Evolutionary conservation across 176 grass and related monocot genomes (phyloP).

Genomic region (Aegilops longissima): DNA sequence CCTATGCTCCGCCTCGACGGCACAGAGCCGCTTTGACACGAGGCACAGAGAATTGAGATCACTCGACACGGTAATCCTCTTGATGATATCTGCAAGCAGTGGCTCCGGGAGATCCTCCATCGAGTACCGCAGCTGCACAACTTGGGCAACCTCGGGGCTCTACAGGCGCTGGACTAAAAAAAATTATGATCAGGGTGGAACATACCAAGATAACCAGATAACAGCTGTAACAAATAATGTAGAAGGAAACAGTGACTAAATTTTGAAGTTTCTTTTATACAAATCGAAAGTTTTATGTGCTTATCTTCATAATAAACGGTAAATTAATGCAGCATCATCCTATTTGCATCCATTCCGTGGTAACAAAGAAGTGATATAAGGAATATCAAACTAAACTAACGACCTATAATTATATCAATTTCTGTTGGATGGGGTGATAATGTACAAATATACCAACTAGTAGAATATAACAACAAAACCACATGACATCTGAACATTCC

Average conservation of each 20-base stretch:
- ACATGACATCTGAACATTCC: not conserved
- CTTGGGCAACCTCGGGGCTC: no score
- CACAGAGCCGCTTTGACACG: constrained; percentile 45
- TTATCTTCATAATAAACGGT: not conserved
- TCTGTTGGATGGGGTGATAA: not conserved
- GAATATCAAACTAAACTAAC: not conserved
- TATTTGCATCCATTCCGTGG: not conserved
- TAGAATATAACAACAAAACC: not conserved
- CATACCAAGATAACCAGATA: no score
- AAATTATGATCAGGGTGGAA: no score
- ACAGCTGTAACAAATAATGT: no score
- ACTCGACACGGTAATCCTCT: constrained; percentile 42
- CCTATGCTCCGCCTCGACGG: constrained; percentile 44
- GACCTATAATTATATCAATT: not conserved
- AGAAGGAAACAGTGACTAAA: no score
- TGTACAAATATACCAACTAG: not conserved
- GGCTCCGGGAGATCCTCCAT: no score
- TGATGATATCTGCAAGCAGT: constrained; percentile 30
- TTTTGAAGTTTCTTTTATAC: no score
- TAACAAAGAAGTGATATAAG: not conserved
- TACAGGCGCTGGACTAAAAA: no score
- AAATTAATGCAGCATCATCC: not conserved
- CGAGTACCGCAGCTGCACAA: no score
- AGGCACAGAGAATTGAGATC: constrained; percentile 50
- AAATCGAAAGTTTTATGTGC: not conserved